Evolutionary conservation across 2,329 filamentous ascomycete species (phyloP), one percentile per base, ranked within the genome.

Genomic region (Fusarium newnesense): DNA sequence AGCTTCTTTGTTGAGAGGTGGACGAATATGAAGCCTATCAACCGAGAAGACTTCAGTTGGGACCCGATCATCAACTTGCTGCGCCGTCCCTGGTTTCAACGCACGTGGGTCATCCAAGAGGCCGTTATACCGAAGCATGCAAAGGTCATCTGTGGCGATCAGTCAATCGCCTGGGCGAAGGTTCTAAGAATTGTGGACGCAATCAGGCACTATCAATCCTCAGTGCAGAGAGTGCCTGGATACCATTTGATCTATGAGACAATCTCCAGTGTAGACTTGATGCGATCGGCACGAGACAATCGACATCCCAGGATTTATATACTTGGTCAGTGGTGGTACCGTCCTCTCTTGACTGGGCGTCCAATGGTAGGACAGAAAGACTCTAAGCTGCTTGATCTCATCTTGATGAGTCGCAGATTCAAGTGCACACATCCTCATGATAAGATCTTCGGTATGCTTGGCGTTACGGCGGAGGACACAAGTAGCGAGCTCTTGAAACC

Each of bases 191-290:
- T 52, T 6, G 28, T 42, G 1, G 36, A 60, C 0, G 36, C 26
- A 0, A 53, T 60, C 0, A 53, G 2, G 2, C 0, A 26, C 2
- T 58, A 58, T 1, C 40, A 58, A 8, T n/a, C 40, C 5, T 58
- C 30, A 0, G 4, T 58, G 0, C n/a, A 34, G 4, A 36, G 0
- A 0, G 0, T 60, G 0, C 36, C 44, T 0, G 57, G 36, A 1
- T 60, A 53, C 0, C 21, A 52, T 0, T 26, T 0, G 2, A 10
- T 6, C 15, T 28, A 46, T 0, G 19, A 47, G 0, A 47, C 54
- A 0, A 58, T 49, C 1, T 28, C 54, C 9, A 30, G 54, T 18
- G 0, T 50, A 1, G 42, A n/a, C 8, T 34, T 58, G 18, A 58
- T 58, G 24, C 19, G 54, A 0, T 37, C 4, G 0, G 42, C 54